Percentiles rank a stretch among this genome's conserved stretches.
Conservation (phyloP, 2,329 filamentous ascomycete species). For the Cladophialophora yegresii region DNA sequence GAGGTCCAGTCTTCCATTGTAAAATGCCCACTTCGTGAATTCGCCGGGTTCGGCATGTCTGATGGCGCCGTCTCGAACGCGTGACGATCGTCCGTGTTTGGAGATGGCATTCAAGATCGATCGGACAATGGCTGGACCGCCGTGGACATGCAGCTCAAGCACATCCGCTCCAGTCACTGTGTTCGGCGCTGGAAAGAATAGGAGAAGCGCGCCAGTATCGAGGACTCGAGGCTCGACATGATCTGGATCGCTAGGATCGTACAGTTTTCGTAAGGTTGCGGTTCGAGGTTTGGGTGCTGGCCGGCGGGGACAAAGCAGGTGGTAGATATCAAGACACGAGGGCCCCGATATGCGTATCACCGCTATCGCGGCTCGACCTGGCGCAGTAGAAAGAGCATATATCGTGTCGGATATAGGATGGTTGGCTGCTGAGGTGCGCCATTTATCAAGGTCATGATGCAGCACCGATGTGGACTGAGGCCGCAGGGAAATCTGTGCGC, state of each 20-base stretch:
- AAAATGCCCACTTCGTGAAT: slow-evolving; percentile 89
- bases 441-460: slow-evolving; percentile 11
- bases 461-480: slow-evolving; percentile 20
- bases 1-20: slow-evolving; percentile 80
- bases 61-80: slow-evolving; percentile 48
- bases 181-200: slow-evolving; percentile 77
- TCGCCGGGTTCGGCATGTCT: slow-evolving; percentile 94
- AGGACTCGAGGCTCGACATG: slow-evolving; percentile 51
- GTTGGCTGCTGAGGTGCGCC: slow-evolving; percentile 1
- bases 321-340: slow-evolving; percentile 69
- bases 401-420: slow-evolving; percentile 60
- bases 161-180: slow-evolving; percentile 92
- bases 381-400: slow-evolving; percentile 85
- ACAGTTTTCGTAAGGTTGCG: slow-evolving; percentile 74
- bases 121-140: slow-evolving; percentile 82
- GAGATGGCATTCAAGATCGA: slow-evolving; percentile 80
- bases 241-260: slow-evolving; percentile 55
- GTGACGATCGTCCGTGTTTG: slow-evolving; percentile 34
- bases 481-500: background rate
- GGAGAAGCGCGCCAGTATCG: slow-evolving; percentile 76
- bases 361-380: slow-evolving; percentile 85
- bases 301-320: slow-evolving; percentile 60
- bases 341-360: slow-evolving; percentile 85
- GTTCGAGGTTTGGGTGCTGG: slow-evolving; percentile 59
- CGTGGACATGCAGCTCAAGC: slow-evolving; percentile 91